Evolutionary conservation across 2,329 filamentous ascomycete genomes (phyloP), one percentile per base, ranked within the genome.

Genomic region (Colletotrichum magnum): DNA sequence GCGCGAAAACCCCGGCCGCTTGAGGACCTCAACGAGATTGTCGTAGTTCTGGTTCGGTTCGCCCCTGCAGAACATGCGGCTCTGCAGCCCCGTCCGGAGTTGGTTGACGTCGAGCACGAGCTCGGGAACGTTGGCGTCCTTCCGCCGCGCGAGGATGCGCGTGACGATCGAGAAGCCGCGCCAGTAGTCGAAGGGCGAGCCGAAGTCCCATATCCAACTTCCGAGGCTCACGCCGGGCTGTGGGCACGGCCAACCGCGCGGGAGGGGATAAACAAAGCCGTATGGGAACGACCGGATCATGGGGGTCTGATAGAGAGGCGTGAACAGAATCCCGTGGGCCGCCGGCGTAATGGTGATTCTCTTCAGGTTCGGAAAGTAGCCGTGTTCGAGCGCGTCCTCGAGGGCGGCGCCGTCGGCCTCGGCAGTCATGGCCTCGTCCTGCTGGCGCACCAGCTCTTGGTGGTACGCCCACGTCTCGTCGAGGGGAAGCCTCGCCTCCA

Each of bases 271-370:
- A 26, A 79, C 79, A 50, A 84, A 82, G 4, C 79, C 79, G 1
- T 68, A 51, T 0, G 81, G 81, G 12, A 84, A 78, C 4, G 77
- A 74, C 6, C 81, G 79, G 32, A 83, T 81, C 74, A 81, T 82
- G 1, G 82, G 83, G 1, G 83, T 84, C 15, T 80, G 70, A 58
- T 84, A 84, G 0, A 78, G 64, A 1, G 82, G 83, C 0, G 65
- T 57, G 10, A 78, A 77, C 0, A 78, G 64, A 52, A 74, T 72
- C 0, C 80, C 80, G 66, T 84, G 82, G 1, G 80, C 74, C 2
- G 80, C 79, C 10, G 78, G 79, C 5, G 81, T 83, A 13, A 85
- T 64, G 0, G 74, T 81, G 18, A 86, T 72, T 53, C 76, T 77
- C 39, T 64, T 74, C 2, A 85, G 72, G 2, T 72, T 74, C 0